Conservation (phyloP, 2,329 filamentous ascomycete species). For the Pseudogymnoascus sp. region DNA sequence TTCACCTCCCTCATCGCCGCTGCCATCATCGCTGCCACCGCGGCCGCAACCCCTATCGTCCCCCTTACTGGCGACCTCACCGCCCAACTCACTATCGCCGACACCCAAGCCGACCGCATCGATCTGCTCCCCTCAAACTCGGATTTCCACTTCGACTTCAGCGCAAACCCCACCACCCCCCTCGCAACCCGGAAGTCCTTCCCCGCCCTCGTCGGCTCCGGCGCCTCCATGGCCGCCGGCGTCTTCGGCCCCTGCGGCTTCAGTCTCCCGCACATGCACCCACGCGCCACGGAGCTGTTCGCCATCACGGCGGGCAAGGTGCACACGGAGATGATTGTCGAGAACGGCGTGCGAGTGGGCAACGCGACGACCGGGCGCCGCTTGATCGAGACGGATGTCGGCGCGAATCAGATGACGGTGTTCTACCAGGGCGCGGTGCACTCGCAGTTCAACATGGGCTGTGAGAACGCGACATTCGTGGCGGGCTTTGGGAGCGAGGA, state of each 20-base stretch:
- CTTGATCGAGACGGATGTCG: constrained; percentile 34
- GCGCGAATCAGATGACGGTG: constrained; percentile 42
- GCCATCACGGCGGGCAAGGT: constrained; percentile 41
- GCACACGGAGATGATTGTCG: constrained; percentile 44
- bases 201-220: constrained; percentile 39
- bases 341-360: constrained; percentile 42
- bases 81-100: constrained; percentile 32
- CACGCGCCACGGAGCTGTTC: constrained; percentile 43
- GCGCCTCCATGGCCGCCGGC: constrained; percentile 40
- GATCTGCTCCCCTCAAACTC: constrained; percentile 33
- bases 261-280: constrained; percentile 44
- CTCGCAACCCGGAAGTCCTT: constrained; percentile 36
- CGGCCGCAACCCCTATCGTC: constrained; percentile 26
- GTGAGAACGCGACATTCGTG: constrained; percentile 42
- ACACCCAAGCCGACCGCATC: constrained; percentile 40
- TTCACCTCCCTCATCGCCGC: constrained; percentile 31
- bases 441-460: constrained; percentile 50
- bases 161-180: constrained; percentile 45
- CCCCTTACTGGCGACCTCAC: constrained; percentile 33
- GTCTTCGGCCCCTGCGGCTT: constrained; percentile 45
- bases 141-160: constrained; percentile 46
- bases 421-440: constrained; percentile 50
- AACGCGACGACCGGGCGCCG: constrained; percentile 34
- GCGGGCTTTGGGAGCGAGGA: constrained; percentile 45
- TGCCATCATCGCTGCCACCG: constrained; percentile 35